Evolutionary conservation across 352 stramenopile species (phyloP).

Genomic region (Pythium aquatile): DNA sequence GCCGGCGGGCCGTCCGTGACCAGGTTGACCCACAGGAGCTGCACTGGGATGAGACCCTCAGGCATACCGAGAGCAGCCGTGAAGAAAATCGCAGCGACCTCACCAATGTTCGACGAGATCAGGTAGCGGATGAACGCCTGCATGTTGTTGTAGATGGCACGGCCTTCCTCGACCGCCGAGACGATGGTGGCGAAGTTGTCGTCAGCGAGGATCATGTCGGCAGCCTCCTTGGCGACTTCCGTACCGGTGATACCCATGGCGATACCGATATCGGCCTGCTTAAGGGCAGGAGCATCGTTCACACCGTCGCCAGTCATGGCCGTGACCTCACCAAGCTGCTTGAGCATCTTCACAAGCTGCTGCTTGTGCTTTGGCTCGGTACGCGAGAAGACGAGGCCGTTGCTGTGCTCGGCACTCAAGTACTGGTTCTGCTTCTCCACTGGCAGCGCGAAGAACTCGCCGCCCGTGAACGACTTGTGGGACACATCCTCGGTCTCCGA

Average conservation of each 20-base stretch:
- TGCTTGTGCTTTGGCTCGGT: slow-evolving; percentile 99
- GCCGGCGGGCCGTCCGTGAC: slow-evolving; percentile 98
- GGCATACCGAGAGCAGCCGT: slow-evolving; percentile 94
- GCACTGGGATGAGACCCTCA: slow-evolving; percentile 97
- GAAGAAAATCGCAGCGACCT: slow-evolving; percentile 99
- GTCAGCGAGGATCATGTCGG: slow-evolving; percentile 98
- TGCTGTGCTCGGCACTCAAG: slow-evolving; percentile 76
- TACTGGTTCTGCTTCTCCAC: slow-evolving; percentile 90
- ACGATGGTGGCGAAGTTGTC: slow-evolving; percentile 99
- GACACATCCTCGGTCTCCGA: slow-evolving; percentile 79
- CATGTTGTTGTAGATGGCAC: slow-evolving; percentile 96
- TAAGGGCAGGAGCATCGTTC: slow-evolving; percentile 98
- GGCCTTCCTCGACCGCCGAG: slow-evolving; percentile 81
- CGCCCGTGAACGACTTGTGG: slow-evolving; percentile 92
- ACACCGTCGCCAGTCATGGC: slow-evolving; percentile 99
- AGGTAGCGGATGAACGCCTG: slow-evolving; percentile 99
- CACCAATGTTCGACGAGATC: slow-evolving; percentile 99
- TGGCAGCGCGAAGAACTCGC: slow-evolving; percentile 94
- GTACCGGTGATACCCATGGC: slow-evolving; percentile 99
- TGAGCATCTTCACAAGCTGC: slow-evolving; percentile 94
- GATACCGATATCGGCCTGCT: slow-evolving; percentile 98
- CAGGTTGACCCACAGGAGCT: slow-evolving; percentile 99
- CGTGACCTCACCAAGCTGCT: slow-evolving; percentile 91
- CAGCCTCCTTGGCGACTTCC: slow-evolving; percentile 97
- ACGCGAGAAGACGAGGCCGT: slow-evolving; percentile 96